Evolutionary conservation across 73 alveolate species (phyloP).

Genomic region (Symbiodinium pilosum): DNA sequence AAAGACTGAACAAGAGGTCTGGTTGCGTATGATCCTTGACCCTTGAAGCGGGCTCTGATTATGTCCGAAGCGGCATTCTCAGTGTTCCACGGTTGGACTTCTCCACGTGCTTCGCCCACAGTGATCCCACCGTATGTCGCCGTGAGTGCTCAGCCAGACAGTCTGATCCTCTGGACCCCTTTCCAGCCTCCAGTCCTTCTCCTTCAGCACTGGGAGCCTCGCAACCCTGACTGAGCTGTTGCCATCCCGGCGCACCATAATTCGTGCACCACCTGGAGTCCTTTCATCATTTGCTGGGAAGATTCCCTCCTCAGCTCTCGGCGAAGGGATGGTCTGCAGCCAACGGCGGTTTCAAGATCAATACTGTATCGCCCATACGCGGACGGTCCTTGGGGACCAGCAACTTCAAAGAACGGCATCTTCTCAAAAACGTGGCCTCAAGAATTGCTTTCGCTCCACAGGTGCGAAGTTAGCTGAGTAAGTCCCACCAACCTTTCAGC

Average conservation of each 20-base stretch:
- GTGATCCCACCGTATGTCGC: neutral
- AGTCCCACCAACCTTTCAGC: neutral
- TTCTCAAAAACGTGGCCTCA: neutral
- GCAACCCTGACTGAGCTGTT: neutral
- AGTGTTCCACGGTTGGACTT: neutral
- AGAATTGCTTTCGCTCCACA: neutral
- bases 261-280: neutral
- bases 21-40: neutral
- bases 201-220: neutral
- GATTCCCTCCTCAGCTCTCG: neutral
- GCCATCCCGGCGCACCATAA: neutral
- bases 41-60: neutral
- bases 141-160: neutral
- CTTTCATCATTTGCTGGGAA: neutral
- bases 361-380: neutral
- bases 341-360: neutral
- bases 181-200: neutral
- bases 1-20: neutral
- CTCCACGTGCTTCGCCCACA: neutral
- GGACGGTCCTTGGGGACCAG: neutral
- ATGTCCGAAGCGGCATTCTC: neutral
- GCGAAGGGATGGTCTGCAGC: neutral
- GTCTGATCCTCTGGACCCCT: neutral
- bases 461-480: neutral
- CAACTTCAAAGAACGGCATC: neutral